Evolutionary conservation across 2,329 filamentous ascomycete species (phyloP), one percentile per base, ranked within the genome.

Genomic region (Colletotrichum spinosum): DNA sequence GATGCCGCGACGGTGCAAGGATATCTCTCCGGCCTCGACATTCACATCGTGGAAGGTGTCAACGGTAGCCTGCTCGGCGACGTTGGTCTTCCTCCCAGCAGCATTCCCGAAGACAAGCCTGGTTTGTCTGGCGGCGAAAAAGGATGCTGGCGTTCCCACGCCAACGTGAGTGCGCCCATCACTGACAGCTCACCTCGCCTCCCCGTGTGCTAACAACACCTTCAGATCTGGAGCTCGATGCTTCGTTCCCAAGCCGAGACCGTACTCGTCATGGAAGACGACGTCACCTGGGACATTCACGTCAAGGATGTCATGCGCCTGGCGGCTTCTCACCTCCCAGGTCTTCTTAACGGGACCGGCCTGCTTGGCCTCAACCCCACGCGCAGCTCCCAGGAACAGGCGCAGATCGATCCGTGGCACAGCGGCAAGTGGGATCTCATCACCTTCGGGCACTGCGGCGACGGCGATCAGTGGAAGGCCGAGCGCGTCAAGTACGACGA

Each of bases 201-300:
- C 17, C 25, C 45, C 10, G 13, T 25, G 6, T 48, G 37, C 52
- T 61, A n/a, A 61, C 17, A 39, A 11, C 3, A 8, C 13, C 37
- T 52, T 13, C 46, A 74, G 72, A 69, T 74, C 35, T 75, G 73
- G 73, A 61, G 64, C 33, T 63, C 71, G 12, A 70, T 72, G 62
- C 68, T 75, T 17, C 62, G 69, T 11, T 56, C 65, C 33, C 68
- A 68, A 41, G 45, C 64, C 17, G 59, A 69, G n/a, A 66, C 71
- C 6, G 62, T 72, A 42, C 57, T 75, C 17, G 68, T 74, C 49
- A 58, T 75, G 25, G 74, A 75, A 45, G 72, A 72, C 35, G 73
- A 75, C 57, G 72, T 73, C 15, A 69, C 67, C 6, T 75, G 72
- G 72, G 72, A 75, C 42, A 38, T 73, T 50, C 69, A 74, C 48